phyloP scores from a whole-genome alignment of 176 grass and related monocot species.

The Avena insularis region DNA sequence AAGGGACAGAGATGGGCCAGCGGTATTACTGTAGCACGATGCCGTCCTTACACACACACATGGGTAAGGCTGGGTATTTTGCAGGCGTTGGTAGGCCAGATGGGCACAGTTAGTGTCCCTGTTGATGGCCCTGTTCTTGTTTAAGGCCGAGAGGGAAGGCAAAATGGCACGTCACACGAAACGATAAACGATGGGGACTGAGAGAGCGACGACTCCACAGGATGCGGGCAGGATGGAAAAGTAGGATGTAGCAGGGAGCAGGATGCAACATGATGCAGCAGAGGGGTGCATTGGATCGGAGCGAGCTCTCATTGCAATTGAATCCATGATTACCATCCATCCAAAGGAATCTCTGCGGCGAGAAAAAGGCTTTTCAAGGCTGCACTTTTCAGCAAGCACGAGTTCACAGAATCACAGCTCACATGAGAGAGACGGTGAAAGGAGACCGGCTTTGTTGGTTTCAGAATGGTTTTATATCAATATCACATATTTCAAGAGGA shows the following conservation, averaged over 20 bases:
- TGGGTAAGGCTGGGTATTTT: conserved; percentile 34
- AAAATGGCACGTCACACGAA: conserved; percentile 49
- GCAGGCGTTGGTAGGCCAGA: conserved; percentile 54
- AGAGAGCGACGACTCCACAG: conserved; percentile 18
- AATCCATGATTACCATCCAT: conserved; percentile 47
- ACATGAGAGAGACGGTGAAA: conserved; percentile 26
- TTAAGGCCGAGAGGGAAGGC: conserved; percentile 23
- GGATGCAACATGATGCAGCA: conserved; percentile 40
- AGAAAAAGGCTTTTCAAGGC: conserved; percentile 44
- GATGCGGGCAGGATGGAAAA: conserved; percentile 39
- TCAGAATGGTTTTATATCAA: neutral
- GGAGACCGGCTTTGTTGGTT: conserved; percentile 18
- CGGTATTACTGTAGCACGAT: conserved; percentile 50
- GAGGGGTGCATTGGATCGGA: conserved; percentile 14
- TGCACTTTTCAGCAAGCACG: conserved; percentile 40
- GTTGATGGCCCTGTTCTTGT: conserved; percentile 46
- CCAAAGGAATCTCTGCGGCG: conserved; percentile 58
- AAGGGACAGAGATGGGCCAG: neutral
- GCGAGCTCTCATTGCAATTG: conserved; percentile 31
- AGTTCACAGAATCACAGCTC: conserved; percentile 14
- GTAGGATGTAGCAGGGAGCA: conserved; percentile 35
- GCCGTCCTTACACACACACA: conserved; percentile 48
- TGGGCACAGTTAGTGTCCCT: conserved; percentile 25
- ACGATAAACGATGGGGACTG: conserved; percentile 42
- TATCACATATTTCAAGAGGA: conserved; percentile 10